These are phyloP conservation scores for Skeletonema costatum DNA, from an alignment of 108 stramenopile genomes.

Conservation along the genomic window DNA sequence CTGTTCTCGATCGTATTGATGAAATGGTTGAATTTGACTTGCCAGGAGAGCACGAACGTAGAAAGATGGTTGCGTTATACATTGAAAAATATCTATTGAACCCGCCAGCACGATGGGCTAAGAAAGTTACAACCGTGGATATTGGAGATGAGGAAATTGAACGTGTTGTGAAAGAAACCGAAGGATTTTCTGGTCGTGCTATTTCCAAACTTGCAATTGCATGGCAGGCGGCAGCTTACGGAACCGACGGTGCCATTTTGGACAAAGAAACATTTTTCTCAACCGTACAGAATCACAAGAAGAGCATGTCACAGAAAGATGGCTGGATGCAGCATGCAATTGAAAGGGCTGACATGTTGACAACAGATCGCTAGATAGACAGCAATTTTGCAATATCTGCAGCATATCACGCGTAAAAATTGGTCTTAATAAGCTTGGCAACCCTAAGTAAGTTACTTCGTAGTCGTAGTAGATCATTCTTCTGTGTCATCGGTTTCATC, in stretches of 20 bases:
- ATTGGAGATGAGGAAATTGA: slow-evolving; percentile 89
- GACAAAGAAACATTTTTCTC: slow-evolving; percentile 80
- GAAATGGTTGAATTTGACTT: slow-evolving; percentile 98
- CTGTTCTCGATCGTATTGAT: slow-evolving; percentile 98
- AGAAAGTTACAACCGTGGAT: slow-evolving; percentile 76
- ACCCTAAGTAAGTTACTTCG: background rate
- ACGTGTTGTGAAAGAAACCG: slow-evolving; percentile 81
- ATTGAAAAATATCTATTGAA: slow-evolving; percentile 95
- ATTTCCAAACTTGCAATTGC: slow-evolving; percentile 98
- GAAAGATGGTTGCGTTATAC: slow-evolving; percentile 94
- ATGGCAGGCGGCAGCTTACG: slow-evolving; percentile 99
- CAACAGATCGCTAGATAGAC: slow-evolving; percentile 54
- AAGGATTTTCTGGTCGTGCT: slow-evolving; percentile 96
- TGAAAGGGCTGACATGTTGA: slow-evolving; percentile 67
- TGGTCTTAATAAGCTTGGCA: background rate
- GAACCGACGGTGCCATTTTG: slow-evolving; percentile 87
- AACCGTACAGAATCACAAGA: slow-evolving; percentile 84
- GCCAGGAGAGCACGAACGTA: slow-evolving; percentile 88
- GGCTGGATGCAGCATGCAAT: slow-evolving; percentile 81
- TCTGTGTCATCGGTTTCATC: background rate
- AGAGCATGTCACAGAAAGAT: slow-evolving; percentile 79
- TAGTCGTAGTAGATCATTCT: background rate
- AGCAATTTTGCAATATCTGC: background rate
- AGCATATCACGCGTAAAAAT: background rate
- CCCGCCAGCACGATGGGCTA: slow-evolving; percentile 76